A percentile compares a stretch with the other conserved stretches of the same genome.
These are phyloP conservation scores for Thraustochytrium striatum DNA, from an alignment of 352 stramenopile genomes.

Conservation along the genomic window DNA sequence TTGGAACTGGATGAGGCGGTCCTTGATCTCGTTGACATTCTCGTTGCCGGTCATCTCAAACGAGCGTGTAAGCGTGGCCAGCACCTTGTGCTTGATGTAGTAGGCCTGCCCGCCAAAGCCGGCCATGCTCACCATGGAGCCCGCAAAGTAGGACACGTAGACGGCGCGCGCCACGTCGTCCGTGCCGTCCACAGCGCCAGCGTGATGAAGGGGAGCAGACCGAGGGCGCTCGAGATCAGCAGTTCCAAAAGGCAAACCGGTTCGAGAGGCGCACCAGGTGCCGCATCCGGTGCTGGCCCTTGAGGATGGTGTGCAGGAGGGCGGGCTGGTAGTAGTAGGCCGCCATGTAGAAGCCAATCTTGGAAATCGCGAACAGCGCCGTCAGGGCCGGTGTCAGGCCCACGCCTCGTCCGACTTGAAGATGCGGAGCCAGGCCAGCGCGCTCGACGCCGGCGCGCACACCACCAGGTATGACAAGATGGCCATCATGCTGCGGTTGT, in stretches of 20 bases:
- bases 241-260: too few relatives aligned
- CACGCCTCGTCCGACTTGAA: neutral
- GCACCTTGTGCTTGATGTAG: neutral
- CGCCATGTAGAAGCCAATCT: constrained; percentile 37
- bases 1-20: neutral
- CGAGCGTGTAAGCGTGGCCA: neutral
- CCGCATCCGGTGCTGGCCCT: too few relatives aligned
- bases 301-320: neutral
- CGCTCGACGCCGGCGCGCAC: too few relatives aligned
- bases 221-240: neutral
- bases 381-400: constrained; percentile 9
- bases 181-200: neutral
- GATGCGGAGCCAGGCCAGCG: neutral
- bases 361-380: constrained; percentile 8
- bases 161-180: neutral
- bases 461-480: neutral
- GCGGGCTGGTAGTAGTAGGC: constrained; percentile 37
- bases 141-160: constrained; percentile 11
- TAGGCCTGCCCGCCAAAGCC: neutral
- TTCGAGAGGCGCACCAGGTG: too few relatives aligned
- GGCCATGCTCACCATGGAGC: neutral
- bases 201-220: neutral
- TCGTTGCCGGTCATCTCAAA: neutral
- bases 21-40: neutral
- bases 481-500: neutral